These are phyloP conservation scores for Bryoerythrophyllum caledonicum DNA, from an alignment of 225 moss, liverwort and hornwort genomes.

Conservation along the genomic window DNA sequence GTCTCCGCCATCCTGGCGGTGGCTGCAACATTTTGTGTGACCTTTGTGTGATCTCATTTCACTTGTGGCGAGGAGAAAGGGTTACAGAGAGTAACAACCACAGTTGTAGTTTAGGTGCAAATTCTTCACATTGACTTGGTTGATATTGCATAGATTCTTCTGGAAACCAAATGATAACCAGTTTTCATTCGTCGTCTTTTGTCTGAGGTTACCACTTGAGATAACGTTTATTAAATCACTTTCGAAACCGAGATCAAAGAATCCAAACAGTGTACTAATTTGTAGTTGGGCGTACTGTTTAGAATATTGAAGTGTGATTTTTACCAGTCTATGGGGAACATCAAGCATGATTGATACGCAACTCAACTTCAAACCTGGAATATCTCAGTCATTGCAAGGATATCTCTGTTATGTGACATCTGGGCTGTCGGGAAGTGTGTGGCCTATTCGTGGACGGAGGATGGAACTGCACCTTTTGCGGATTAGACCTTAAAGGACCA, in stretches of 20 bases:
- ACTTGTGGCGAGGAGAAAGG: not conserved
- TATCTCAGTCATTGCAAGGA: too few species aligned
- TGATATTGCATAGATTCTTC: not conserved
- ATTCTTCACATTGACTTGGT: not conserved
- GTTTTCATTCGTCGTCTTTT: not conserved
- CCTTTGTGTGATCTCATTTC: not conserved
- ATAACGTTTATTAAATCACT: not conserved
- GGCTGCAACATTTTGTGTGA: conserved; percentile 19
- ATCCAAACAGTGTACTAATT: too few species aligned
- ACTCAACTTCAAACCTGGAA: too few species aligned
- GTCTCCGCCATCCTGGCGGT: conserved; percentile 9
- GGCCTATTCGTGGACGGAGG: not conserved
- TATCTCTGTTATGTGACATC: not conserved
- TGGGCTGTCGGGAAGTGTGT: too few species aligned
- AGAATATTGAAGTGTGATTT: too few species aligned
- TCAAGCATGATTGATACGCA: too few species aligned
- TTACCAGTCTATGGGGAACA: too few species aligned
- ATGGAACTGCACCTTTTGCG: too few species aligned
- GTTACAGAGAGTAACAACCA: not conserved
- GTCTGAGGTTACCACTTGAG: not conserved
- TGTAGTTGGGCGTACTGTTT: too few species aligned
- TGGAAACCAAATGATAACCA: not conserved
- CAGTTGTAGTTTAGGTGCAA: not conserved
- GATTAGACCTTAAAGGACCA: not conserved
- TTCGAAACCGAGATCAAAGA: not conserved